phyloP scores from a whole-genome alignment of 2,329 filamentous ascomycete genomes.

The Fusarium sp. region DNA sequence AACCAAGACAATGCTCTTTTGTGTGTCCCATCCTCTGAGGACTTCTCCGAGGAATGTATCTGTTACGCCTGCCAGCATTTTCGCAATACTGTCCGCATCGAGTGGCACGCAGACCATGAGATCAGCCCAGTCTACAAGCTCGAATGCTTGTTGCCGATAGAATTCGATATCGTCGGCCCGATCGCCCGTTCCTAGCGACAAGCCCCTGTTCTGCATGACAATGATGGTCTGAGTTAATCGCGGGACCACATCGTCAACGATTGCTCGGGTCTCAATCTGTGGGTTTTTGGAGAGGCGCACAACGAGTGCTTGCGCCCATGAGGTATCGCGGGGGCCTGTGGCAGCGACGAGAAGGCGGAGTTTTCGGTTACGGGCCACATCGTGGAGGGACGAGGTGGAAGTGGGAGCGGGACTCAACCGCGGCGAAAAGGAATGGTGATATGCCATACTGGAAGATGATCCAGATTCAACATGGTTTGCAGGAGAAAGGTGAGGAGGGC shows the following conservation, averaged over 20 bases:
- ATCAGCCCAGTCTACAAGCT: constrained; percentile 89
- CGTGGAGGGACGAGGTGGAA: constrained; percentile 55
- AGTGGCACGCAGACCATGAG: constrained; percentile 86
- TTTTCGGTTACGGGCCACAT: constrained; percentile 59
- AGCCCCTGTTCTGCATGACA: constrained; percentile 68
- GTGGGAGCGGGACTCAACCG: constrained; percentile 51
- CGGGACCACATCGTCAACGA: constrained; percentile 75
- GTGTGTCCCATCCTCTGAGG: constrained; percentile 86
- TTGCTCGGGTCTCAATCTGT: constrained; percentile 71
- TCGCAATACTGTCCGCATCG: constrained; percentile 85
- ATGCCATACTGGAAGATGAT: constrained; percentile 52
- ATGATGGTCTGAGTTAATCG: constrained; percentile 73
- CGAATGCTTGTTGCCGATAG: constrained; percentile 66
- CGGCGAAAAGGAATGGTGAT: constrained; percentile 50
- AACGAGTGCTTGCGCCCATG: constrained; percentile 75
- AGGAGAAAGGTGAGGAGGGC: constrained; percentile 43
- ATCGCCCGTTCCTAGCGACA: constrained; percentile 51
- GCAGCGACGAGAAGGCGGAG: constrained; percentile 74
- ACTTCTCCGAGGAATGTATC: constrained; percentile 86
- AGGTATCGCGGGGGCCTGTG: constrained; percentile 74
- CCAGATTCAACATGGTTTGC: constrained; percentile 51
- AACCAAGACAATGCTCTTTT: constrained; percentile 86
- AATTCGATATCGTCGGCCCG: constrained; percentile 65
- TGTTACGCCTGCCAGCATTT: constrained; percentile 87
- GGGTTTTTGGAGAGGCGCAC: constrained; percentile 75